Evolutionary conservation across 345 rosid genomes (phyloP).

Genomic region (Corchorus capsularis): DNA sequence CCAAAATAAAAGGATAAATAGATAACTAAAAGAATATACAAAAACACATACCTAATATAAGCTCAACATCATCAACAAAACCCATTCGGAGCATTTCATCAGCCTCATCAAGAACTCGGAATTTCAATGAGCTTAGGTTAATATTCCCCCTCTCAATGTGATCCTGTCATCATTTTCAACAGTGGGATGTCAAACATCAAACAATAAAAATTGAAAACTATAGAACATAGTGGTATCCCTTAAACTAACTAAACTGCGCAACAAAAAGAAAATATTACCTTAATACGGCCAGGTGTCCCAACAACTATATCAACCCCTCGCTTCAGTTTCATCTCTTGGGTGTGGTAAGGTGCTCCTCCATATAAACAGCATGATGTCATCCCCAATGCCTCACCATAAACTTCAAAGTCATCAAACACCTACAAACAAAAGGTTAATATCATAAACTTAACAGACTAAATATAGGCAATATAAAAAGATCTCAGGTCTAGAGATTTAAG

Average conservation of each 20-base stretch:
- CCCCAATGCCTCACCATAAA: conserved; percentile 80
- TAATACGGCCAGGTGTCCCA: conserved; percentile 97
- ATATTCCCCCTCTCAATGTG: conserved; percentile 76
- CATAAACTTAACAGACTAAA: background rate
- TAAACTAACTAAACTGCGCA: background rate
- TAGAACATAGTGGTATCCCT: background rate
- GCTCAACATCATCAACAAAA: conserved; percentile 94
- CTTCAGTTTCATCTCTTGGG: conserved; percentile 66
- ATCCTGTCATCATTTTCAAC: conserved; percentile 49
- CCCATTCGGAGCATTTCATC: conserved; percentile 99
- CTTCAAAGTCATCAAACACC: conserved; percentile 82
- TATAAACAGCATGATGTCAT: conserved; percentile 79
- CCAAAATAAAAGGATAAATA: background rate
- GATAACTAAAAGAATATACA: background rate
- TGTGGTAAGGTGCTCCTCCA: conserved; percentile 76
- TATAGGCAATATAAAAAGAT: background rate
- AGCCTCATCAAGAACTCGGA: conserved; percentile 97
- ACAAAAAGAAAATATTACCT: conserved; percentile 42
- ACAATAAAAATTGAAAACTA: background rate
- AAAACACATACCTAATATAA: conserved; percentile 67
- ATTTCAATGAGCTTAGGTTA: conserved; percentile 63
- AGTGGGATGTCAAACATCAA: background rate
- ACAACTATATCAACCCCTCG: conserved; percentile 89
- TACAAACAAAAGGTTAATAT: conserved; percentile 20
- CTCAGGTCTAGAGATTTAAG: background rate